These are phyloP conservation scores for Houttuynia cordata DNA, from an alignment of 164 flowering plant genomes.

Conservation along the genomic window DNA sequence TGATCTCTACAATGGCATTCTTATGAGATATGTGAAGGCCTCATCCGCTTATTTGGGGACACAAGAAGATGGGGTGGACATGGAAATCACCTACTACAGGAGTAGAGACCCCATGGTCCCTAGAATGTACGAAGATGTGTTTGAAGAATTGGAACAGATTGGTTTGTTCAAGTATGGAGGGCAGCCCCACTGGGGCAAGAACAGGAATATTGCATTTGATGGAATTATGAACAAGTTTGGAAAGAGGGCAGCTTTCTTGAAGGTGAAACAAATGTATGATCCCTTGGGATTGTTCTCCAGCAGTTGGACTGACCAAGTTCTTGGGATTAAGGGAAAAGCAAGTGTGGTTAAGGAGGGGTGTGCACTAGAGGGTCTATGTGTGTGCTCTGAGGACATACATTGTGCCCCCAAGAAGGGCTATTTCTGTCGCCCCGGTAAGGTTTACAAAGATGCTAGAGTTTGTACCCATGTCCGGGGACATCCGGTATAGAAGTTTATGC, in stretches of 20 bases:
- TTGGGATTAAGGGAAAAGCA: constrained; percentile 40
- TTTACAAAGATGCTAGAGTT: constrained; percentile 55
- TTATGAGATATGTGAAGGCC: constrained; percentile 68
- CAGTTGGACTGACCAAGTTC: constrained; percentile 67
- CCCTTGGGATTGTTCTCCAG: constrained; percentile 57
- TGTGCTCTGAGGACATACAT: constrained; percentile 51
- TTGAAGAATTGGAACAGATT: constrained; percentile 70
- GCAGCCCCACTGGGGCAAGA: constrained; percentile 79
- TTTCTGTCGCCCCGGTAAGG: constrained; percentile 45
- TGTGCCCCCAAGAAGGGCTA: constrained; percentile 64
- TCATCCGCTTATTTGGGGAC: constrained; percentile 58
- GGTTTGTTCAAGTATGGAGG: constrained; percentile 58
- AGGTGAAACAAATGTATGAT: constrained; percentile 44
- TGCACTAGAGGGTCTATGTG: constrained; percentile 70
- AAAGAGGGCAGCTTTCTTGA: constrained; percentile 30
- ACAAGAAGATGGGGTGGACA: constrained; percentile 56
- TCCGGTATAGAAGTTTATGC: too few relatives aligned
- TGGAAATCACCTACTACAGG: constrained; percentile 62
- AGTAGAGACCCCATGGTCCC: constrained; percentile 43
- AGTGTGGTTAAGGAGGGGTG: constrained; percentile 43
- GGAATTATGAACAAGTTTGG: constrained; percentile 44
- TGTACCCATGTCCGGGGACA: constrained; percentile 20
- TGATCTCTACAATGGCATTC: constrained; percentile 61
- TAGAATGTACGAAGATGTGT: constrained; percentile 40
- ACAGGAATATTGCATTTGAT: constrained; percentile 50